phyloP scores from a whole-genome alignment of 805 yeast genomes.

The Jamesozyma piceae region DNA sequence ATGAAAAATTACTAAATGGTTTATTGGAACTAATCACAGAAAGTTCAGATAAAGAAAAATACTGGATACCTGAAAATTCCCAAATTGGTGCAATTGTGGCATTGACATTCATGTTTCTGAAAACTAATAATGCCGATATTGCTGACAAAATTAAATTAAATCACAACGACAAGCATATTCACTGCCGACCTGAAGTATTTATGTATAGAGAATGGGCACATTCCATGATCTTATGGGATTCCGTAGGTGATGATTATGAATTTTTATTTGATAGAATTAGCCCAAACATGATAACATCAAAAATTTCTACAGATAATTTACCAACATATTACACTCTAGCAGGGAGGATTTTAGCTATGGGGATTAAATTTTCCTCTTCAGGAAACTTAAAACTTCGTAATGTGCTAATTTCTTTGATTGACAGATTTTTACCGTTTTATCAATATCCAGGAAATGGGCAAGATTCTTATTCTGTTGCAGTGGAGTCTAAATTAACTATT shows the following conservation, averaged over 20 bases:
- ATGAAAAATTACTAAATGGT: slow-evolving; percentile 2
- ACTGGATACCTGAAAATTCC: slow-evolving; percentile 31
- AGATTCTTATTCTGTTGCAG: slow-evolving; percentile 9
- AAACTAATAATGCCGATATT: slow-evolving; percentile 48
- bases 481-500: slow-evolving; percentile 49
- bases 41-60: slow-evolving; percentile 19
- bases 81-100: slow-evolving; percentile 68
- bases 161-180: slow-evolving; percentile 26
- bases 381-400: slow-evolving; percentile 45
- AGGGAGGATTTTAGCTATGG: slow-evolving; percentile 68
- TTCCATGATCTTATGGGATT: slow-evolving; percentile 65
- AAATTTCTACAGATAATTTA: slow-evolving; percentile 51
- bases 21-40: slow-evolving; percentile 15
- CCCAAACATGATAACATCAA: slow-evolving; percentile 3
- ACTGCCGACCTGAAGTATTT: slow-evolving; percentile 60
- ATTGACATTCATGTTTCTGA: slow-evolving; percentile 61
- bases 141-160: slow-evolving; percentile 52
- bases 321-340: slow-evolving; percentile 57
- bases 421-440: slow-evolving; percentile 25
- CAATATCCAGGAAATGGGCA: slow-evolving; percentile 30
- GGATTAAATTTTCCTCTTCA: slow-evolving; percentile 68
- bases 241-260: slow-evolving; percentile 36
- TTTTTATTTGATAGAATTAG: slow-evolving; percentile 17
- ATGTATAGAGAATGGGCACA: slow-evolving; percentile 54
- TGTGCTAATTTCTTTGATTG: slow-evolving; percentile 28